phyloP scores from a whole-genome alignment of 805 yeast species.

The Sugiyamaella valdiviana region DNA sequence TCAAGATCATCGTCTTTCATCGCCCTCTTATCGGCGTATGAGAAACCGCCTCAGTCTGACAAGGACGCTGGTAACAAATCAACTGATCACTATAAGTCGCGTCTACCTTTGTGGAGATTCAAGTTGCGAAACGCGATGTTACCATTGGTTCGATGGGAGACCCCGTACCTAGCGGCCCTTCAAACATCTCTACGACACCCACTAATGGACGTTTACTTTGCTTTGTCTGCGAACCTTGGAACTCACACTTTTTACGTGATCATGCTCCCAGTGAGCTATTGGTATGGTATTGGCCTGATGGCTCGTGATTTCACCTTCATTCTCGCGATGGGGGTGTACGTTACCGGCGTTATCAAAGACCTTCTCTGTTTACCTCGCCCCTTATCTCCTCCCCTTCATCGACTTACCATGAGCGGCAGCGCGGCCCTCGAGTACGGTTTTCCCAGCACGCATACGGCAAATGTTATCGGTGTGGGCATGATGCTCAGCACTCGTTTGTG shows the following conservation, averaged over 20 bases:
- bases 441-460: slow-evolving; percentile 91
- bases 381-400: slow-evolving; percentile 78
- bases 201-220: slow-evolving; percentile 64
- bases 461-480: slow-evolving; percentile 77
- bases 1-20: slow-evolving; percentile 19
- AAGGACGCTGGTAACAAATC: slow-evolving; percentile 73
- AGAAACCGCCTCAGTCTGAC: slow-evolving; percentile 22
- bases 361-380: slow-evolving; percentile 89
- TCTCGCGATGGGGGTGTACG: slow-evolving; percentile 50
- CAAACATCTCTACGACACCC: slow-evolving; percentile 49
- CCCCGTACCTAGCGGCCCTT: slow-evolving; percentile 47
- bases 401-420: slow-evolving; percentile 85
- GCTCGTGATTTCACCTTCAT: slow-evolving; percentile 63
- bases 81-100: slow-evolving; percentile 54
- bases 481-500: slow-evolving; percentile 33
- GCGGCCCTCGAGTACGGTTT: slow-evolving; percentile 93
- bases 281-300: slow-evolving; percentile 61
- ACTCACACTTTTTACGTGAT: slow-evolving; percentile 90
- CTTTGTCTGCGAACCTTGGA: slow-evolving; percentile 83
- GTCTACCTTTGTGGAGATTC: slow-evolving; percentile 45
- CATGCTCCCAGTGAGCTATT: slow-evolving; percentile 75
- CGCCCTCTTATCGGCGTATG: slow-evolving; percentile 20
- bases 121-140: slow-evolving; percentile 46
- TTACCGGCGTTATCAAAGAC: slow-evolving; percentile 73
- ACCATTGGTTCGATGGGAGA: slow-evolving; percentile 58